Percentiles rank a stretch among this genome's conserved stretches.
These are phyloP conservation scores for Penicillium sumatraense DNA, from an alignment of 2,329 filamentous ascomycete genomes.

Conservation along the genomic window DNA sequence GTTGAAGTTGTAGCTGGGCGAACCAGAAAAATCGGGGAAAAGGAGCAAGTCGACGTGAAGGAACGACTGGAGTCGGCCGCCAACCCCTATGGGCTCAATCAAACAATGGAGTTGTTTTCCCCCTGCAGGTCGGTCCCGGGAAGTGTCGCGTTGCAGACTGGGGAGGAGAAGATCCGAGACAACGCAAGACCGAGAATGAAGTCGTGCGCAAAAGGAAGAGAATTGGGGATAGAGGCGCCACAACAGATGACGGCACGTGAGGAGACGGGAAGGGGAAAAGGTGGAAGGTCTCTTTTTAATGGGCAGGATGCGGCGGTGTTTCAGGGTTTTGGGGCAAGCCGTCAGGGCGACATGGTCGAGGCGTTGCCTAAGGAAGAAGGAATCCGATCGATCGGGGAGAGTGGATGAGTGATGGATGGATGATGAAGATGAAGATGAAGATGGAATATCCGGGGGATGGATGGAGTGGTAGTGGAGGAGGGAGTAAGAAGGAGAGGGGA, in stretches of 20 bases:
- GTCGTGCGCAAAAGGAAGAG: conserved; percentile 3
- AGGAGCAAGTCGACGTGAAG: conserved; percentile 15
- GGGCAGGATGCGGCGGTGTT: neutral
- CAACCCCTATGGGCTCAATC: conserved; percentile 20
- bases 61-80: conserved; percentile 22
- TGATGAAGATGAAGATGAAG: no score
- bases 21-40: neutral
- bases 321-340: neutral
- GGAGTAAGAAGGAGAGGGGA: neutral
- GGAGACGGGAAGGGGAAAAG: conserved; percentile 17
- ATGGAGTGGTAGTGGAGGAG: neutral
- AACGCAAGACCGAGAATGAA: conserved; percentile 3
- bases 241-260: conserved; percentile 23
- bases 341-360: conserved; percentile 9
- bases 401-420: no score
- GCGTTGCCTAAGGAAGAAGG: conserved; percentile 3
- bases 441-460: no score
- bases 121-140: conserved; percentile 30
- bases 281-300: neutral
- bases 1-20: neutral
- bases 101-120: conserved; percentile 39
- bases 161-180: conserved; percentile 23
- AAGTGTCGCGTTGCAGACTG: conserved; percentile 28
- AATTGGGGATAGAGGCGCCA: conserved; percentile 11
- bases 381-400: conserved; percentile 3